Evolutionary conservation across 495 filamentous ascomycete genomes (phyloP), one percentile per base, ranked within the genome.

Genomic region (Daldinia vernicosa): DNA sequence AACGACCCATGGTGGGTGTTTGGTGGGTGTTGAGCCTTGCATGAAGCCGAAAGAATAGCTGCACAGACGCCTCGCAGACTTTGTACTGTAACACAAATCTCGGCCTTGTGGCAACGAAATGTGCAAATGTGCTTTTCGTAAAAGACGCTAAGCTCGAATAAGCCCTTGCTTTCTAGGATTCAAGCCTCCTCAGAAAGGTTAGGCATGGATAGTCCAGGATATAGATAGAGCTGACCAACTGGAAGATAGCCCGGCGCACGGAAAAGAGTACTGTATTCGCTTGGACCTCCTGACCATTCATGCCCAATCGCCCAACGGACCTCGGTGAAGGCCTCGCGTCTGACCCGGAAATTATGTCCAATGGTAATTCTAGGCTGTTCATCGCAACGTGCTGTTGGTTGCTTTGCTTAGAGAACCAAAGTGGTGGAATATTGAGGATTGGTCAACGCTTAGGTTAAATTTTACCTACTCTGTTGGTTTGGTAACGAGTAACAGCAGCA

Each of bases 311-410:
- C 68, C 71, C 70, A 72, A 67, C 59, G 74, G 74, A 70, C 72
- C 70, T 74, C 74, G 78, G 74, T 76, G 74, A 72, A 74, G 65
- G 73, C 70, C 74, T 81, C 69, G 60, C 61, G 58, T 71, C 67
- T 71, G 73, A 77, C 63, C 75, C 78, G 75, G 71, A 79, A 79
- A 81, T 79, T 78, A 72, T 80, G 70, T 71, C 80, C 79, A 82
- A 81, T 81, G 70, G 66, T 37, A 72, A 65, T 64, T 64, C 71
- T 51, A 70, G 55, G 37, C 67, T 65, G 56, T 39, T 43, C 67
- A 67, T 70, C 71, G 67, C 73, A 58, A 52, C 54, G 63, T 60
- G 63, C 40, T 62, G 78, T 82, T 82, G 80, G 79, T 61, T 69
- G 66, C 61, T 73, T 43, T 69, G 22, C 50, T 53, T 37, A 56